phyloP scores from a whole-genome alignment of 108 stramenopile genomes.

The Nitzschia putrida region DNA sequence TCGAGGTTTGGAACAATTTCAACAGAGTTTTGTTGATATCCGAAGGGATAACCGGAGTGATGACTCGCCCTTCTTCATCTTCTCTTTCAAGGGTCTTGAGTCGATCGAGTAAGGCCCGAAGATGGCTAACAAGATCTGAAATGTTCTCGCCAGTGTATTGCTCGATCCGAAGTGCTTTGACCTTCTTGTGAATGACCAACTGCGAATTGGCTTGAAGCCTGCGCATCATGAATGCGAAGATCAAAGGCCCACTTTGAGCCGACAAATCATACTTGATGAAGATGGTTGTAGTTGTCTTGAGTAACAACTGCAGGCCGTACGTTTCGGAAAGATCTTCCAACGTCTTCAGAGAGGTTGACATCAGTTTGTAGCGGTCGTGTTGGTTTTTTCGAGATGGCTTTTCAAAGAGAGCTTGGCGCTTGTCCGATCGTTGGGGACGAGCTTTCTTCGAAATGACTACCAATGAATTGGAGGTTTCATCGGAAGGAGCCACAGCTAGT shows the following conservation, averaged over 20 bases:
- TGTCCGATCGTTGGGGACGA: background rate
- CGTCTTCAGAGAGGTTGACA: background rate
- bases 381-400: background rate
- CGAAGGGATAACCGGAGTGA: background rate
- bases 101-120: background rate
- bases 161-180: slow-evolving; percentile 1
- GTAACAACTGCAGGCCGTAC: background rate
- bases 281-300: background rate
- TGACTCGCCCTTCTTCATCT: background rate
- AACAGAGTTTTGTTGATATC: slow-evolving; percentile 1
- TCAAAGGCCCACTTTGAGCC: background rate
- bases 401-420: background rate
- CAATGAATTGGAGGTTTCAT: background rate
- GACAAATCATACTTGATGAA: background rate
- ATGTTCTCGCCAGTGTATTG: slow-evolving; percentile 9
- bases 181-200: background rate
- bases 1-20: slow-evolving; percentile 10
- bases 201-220: slow-evolving; percentile 11
- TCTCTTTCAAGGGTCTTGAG: background rate
- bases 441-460: background rate
- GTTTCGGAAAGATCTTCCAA: background rate
- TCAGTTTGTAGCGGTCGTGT: background rate
- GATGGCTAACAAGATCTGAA: background rate
- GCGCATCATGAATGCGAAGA: background rate
- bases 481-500: background rate